These are phyloP conservation scores for Debaryomyces prosopidis DNA, from an alignment of 805 yeast genomes.

Conservation along the genomic window DNA sequence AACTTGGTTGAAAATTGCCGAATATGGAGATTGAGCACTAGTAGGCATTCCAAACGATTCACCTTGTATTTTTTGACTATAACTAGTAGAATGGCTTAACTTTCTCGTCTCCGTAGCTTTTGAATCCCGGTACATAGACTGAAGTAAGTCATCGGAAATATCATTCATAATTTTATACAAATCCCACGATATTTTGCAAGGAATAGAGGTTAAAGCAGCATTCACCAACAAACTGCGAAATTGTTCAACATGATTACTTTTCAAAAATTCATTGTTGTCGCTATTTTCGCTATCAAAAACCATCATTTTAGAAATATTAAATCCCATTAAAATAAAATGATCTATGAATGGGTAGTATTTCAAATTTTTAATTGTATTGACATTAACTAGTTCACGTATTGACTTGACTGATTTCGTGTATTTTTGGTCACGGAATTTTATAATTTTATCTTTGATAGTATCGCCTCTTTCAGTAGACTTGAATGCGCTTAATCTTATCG, in stretches of 20 bases:
- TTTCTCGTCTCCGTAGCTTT: neutral
- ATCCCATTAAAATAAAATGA: conserved; percentile 14
- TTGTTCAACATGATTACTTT: conserved; percentile 7
- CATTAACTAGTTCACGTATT: conserved; percentile 10
- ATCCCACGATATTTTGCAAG: conserved; percentile 17
- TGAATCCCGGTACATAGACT: neutral
- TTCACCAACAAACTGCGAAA: conserved; percentile 8
- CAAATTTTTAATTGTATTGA: conserved; percentile 3
- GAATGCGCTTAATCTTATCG: conserved; percentile 13
- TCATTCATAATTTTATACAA: conserved; percentile 14
- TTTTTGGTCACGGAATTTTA: conserved; percentile 10
- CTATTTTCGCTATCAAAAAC: conserved; percentile 8
- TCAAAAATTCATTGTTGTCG: conserved; percentile 2
- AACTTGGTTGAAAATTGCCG: neutral
- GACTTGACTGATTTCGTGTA: conserved; percentile 14
- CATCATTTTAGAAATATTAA: conserved; percentile 19
- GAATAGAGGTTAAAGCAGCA: conserved; percentile 10
- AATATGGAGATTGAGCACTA: conserved; percentile 1
- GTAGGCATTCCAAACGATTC: neutral
- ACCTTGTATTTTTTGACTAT: neutral
- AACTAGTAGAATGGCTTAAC: neutral
- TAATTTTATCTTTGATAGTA: conserved; percentile 5
- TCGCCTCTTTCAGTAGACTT: neutral
- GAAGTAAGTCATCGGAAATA: conserved; percentile 1
- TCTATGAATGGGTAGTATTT: conserved; percentile 18